These are phyloP conservation scores for Pholiota molesta DNA, from an alignment of 768 basidiomycete genomes.

Conservation along the genomic window DNA sequence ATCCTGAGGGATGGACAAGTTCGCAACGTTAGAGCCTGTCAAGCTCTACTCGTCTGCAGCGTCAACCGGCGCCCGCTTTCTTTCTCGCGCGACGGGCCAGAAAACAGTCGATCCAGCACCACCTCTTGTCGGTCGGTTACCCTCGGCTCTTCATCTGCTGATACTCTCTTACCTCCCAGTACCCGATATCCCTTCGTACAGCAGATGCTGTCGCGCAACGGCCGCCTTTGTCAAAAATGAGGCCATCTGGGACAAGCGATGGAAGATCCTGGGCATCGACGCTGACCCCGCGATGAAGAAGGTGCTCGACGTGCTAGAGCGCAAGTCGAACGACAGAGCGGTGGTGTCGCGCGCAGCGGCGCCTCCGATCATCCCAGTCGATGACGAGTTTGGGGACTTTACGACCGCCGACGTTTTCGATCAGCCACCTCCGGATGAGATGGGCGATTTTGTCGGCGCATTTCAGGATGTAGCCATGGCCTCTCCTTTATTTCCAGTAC, in stretches of 20 bases:
- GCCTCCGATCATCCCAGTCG: slow-evolving; percentile 66
- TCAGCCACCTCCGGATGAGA: slow-evolving; percentile 38
- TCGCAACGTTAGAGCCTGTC: slow-evolving; percentile 81
- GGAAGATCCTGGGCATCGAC: slow-evolving; percentile 59
- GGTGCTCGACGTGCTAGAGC: slow-evolving; percentile 66
- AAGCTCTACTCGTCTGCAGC: slow-evolving; percentile 46
- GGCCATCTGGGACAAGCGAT: slow-evolving; percentile 75
- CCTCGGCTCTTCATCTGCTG: slow-evolving; percentile 74
- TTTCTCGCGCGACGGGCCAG: slow-evolving; percentile 24
- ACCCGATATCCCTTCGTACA: slow-evolving; percentile 79
- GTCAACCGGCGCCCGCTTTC: slow-evolving; percentile 32
- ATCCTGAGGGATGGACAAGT: slow-evolving; percentile 69
- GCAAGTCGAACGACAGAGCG: slow-evolving; percentile 40
- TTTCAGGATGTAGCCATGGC: slow-evolving; percentile 17
- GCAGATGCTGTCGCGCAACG: slow-evolving; percentile 65
- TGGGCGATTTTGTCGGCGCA: slow-evolving; percentile 39
- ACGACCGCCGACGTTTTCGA: slow-evolving; percentile 46
- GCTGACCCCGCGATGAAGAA: slow-evolving; percentile 41
- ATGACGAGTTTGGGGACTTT: slow-evolving; percentile 93
- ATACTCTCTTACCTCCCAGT: slow-evolving; percentile 77
- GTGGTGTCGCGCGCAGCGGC: slow-evolving; percentile 42
- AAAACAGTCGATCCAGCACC: slow-evolving; percentile 1
- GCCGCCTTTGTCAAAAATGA: slow-evolving; percentile 71
- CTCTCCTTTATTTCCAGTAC: slow-evolving; percentile 6
- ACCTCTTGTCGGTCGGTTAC: slow-evolving; percentile 72